Evolutionary conservation across 805 yeast genomes (phyloP).

Genomic region (Yamadazyma ubonensis): DNA sequence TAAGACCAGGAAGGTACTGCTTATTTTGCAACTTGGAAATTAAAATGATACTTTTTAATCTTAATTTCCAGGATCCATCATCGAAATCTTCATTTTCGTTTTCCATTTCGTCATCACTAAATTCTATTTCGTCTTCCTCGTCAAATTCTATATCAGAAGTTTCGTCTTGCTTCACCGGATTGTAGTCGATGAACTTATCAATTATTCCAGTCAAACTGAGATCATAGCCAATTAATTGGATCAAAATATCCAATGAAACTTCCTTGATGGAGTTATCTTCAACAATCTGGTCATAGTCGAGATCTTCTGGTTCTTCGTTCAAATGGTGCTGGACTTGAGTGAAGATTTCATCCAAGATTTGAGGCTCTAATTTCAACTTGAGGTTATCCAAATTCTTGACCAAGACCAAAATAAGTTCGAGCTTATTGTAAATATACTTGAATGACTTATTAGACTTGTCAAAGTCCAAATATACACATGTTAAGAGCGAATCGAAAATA

Average conservation of each 20-base stretch:
- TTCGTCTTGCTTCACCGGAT: conserved; percentile 32
- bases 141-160: conserved; percentile 34
- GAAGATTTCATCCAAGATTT: conserved; percentile 16
- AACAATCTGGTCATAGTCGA: conserved; percentile 45
- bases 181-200: conserved; percentile 26
- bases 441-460: conserved; percentile 20
- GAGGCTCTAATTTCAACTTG: conserved; percentile 1
- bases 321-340: conserved; percentile 20
- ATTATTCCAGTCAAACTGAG: conserved; percentile 8
- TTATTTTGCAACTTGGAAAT: conserved; percentile 25
- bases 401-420: conserved; percentile 11
- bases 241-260: conserved; percentile 46
- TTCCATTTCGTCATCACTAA: conserved; percentile 45
- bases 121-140: conserved; percentile 37
- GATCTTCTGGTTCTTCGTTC: conserved; percentile 23
- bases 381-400: conserved; percentile 13
- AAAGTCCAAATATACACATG: conserved; percentile 13
- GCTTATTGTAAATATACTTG: conserved; percentile 9
- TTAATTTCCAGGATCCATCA: conserved; percentile 56
- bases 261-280: conserved; percentile 50
- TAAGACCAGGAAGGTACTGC: conserved; percentile 10
- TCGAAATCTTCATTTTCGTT: conserved; percentile 43
- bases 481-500: conserved; percentile 19
- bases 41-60: conserved; percentile 51
- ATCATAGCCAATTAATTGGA: conserved; percentile 21